These are phyloP conservation scores for Boletus smithii DNA, from an alignment of 1,284 basidiomycete genomes.

Conservation along the genomic window DNA sequence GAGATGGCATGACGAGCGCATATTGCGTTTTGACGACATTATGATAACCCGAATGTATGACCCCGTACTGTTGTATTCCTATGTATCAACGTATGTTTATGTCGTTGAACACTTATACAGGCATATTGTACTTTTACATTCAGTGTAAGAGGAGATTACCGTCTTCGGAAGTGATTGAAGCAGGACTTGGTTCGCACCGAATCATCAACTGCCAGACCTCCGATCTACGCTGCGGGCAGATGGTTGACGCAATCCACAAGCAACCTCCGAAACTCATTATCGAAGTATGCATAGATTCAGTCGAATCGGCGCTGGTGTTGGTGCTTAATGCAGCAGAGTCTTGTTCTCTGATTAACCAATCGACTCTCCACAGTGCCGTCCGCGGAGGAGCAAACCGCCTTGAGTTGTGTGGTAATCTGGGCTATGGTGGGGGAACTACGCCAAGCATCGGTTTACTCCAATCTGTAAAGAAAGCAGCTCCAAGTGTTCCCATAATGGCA, in stretches of 20 bases:
- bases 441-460: slow-evolving; percentile 70
- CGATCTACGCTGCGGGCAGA: not conserved
- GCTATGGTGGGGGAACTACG: slow-evolving; percentile 73
- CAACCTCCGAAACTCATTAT: slow-evolving; percentile 37
- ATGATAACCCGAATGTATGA: too few relatives aligned
- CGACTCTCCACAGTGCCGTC: slow-evolving; percentile 49
- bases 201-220: not conserved
- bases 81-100: too few relatives aligned
- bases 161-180: slow-evolving; percentile 7
- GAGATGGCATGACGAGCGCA: slow-evolving; percentile 26
- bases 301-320: slow-evolving; percentile 67
- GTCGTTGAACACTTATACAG: not conserved
- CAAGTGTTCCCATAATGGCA: slow-evolving; percentile 66
- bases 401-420: slow-evolving; percentile 74
- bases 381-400: slow-evolving; percentile 69
- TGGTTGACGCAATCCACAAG: slow-evolving; percentile 7
- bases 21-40: too few relatives aligned
- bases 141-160: not conserved
- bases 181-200: not conserved
- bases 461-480: slow-evolving; percentile 46
- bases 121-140: too few relatives aligned
- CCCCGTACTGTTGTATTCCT: too few relatives aligned
- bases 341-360: slow-evolving; percentile 10
- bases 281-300: slow-evolving; percentile 79
- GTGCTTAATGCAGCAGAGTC: slow-evolving; percentile 28